phyloP scores from a whole-genome alignment of 257 asterid genomes.

The Solanum acaule region DNA sequence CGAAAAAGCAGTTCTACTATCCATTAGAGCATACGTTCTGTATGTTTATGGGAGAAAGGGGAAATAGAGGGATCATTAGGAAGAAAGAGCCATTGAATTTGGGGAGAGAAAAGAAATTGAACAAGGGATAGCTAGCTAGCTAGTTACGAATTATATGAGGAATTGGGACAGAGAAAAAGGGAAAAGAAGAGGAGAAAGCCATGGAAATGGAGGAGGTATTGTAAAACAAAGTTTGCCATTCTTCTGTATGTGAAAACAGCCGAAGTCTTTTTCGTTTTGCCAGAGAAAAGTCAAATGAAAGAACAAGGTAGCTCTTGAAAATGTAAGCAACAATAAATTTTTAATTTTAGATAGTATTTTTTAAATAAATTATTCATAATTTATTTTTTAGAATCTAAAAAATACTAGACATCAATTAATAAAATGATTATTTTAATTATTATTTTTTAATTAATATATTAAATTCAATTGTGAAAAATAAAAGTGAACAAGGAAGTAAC shows the following conservation, averaged over 20 bases:
- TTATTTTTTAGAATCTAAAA: no score
- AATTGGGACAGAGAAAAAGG: neutral
- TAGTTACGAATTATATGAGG: neutral
- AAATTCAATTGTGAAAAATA: no score
- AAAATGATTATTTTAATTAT: no score
- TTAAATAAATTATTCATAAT: no score
- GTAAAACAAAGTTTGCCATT: neutral
- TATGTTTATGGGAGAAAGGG: neutral
- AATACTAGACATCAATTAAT: no score
- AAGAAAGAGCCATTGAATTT: neutral
- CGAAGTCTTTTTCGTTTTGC: neutral
- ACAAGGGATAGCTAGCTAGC: neutral
- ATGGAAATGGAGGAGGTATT: neutral
- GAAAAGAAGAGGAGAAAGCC: neutral
- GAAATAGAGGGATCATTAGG: neutral
- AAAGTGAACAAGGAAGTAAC: no score
- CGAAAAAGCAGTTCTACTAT: slow-evolving; percentile 35
- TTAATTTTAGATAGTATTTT: no score
- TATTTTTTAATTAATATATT: no score
- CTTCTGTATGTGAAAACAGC: neutral
- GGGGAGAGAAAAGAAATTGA: neutral
- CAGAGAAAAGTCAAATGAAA: slow-evolving; percentile 21
- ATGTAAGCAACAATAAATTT: neutral
- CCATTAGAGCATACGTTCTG: slow-evolving; percentile 27
- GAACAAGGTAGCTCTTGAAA: slow-evolving; percentile 2